Evolutionary conservation across 208 protist genomes (phyloP), one percentile per base, ranked within the genome.

Genomic region (Acanthamoeba royreba): DNA sequence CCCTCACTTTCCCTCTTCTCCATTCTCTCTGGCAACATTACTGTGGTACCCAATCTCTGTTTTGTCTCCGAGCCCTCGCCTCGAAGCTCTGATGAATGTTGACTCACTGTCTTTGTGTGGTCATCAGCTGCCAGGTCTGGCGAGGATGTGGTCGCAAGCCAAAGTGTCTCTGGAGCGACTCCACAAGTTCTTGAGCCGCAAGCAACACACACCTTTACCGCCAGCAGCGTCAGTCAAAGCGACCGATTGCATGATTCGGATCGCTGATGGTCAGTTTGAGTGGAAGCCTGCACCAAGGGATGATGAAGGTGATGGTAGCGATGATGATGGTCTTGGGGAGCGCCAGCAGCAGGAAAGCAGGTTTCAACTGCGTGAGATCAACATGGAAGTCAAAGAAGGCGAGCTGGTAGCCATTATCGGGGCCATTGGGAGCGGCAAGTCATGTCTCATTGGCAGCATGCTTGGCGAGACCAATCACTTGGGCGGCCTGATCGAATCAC

Each of bases 401-500:
- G 66, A 94, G 42, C 63, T 95, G 35, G 42, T 95, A 25, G 92
- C 92, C 9, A 35, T 96, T 17, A 88, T 96, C 13, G 95, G 95
- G 58, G 79, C 52, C 19, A 89, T 95, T 8, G 95, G 95, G 19
- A 47, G 25, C 33, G 95, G 95, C 79, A 96, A 96, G 87, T 93
- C 89, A 33, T 66, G 38, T 13, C 28, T 96, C 0, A 7, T 95
- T 1, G 46, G 2, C 42, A 46, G 81, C 28, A 43, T 96, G 4
- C 74, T 85, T 13, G 74, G 74, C 9, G 74, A 85, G 53, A 87
- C 7, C 43, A 53, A 17, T 9, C 38, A 92, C 22, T 25, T 38
- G 7, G 55, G 31, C 31, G 22, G 31, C 22, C 13, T 40, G 9
- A 55, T 19, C 13, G n/a, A n/a, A n/a, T n/a, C n/a, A n/a, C n/a